Base-by-base conservation (phyloP, 306 rosid genomes). In the Ziziphus jujuba region DNA sequence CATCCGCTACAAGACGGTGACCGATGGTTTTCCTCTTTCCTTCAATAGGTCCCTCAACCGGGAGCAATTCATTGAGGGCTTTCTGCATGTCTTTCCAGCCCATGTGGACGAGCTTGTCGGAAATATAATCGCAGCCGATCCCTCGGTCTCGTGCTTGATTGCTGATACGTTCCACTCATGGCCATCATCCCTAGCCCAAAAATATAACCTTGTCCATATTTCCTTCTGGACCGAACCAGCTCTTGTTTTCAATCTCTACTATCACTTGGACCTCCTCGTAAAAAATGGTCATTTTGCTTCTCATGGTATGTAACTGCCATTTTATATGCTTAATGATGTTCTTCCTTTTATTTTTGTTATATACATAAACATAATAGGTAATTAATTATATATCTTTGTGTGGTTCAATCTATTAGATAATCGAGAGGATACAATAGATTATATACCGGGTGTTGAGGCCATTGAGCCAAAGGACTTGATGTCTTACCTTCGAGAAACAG, bases 141-240 rank as follows among this genome's bases (percentile, higher is more conserved):
- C 80, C 1, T 38, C 77, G 6, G n/a, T 80, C 52, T 59, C 66
- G 28, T 75, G 80, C 60, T 33, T 80, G 63, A 66, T 80, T n/a
- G 64, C 71, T 47, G 84, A 80, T 33, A 71, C 77, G 15, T 80
- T 80, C 25, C 60, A 45, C 12, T 21, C 48, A 0, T 75, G 78
- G 75, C 5, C 63, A 15, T 28, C 66, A 0, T 22, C 24, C 58
- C 55, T 75, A 35, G 74, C 84, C 64, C 44, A 61, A 9, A 71
- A 75, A 58, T 63, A 75, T 38, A 71, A 75, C 8, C 77, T 80
- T 50, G 48, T 71, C 25, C 28, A 66, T 36, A 25, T 75, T 49
- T 79, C 84, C 23, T 79, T 79, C 63, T 79, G 84, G 84, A 79
- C 80, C 35, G 53, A 75, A 71, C 84, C 84, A 28, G 78, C 71